Evolutionary conservation across 768 basidiomycete genomes (phyloP), one percentile per base, ranked within the genome.

Genomic region (Phallus indusiatus): DNA sequence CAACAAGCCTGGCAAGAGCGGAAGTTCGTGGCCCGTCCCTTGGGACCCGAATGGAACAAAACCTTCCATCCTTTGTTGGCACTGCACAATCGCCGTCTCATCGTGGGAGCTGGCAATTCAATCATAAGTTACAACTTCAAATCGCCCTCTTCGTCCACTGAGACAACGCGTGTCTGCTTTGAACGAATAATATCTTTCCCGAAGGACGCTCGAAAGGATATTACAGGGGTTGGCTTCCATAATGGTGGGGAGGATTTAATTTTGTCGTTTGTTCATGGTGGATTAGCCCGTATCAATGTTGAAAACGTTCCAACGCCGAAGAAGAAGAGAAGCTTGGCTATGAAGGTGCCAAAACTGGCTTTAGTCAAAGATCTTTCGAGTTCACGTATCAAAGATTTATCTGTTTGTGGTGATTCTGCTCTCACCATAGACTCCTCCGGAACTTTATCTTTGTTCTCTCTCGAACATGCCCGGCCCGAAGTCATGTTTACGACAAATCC

Each of bases 351-450:
- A 61, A 71, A 34, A 57, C 56, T 35, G 61, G 67, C 52, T 67
- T 69, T 22, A 67, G 61, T 24, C 56, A 53, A 10, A 55, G 54
- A 53, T 14, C 33, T 22, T 20, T 60, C 62, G 48, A 61, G 64
- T 37, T 49, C 47, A 4, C 61, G 53, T 5, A 60, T 60, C 47
- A 35, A 49, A 14, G 18, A 35, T 10, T 18, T 60, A 42, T 78
- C 79, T 0, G 74, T 76, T n/a, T 71, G 75, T 36, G 68, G 72
- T 11, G 65, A 72, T 53, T 66, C 70, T 49, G 64, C 84, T 18
- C 73, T 89, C 5, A 80, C 84, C 2, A 65, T 90, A 14, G 84
- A 87, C 14, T 74, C 81, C 10, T 70, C 65, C 53, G 86, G 86
- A 48, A 72, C 68, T 36, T 83, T 75, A 47, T 71, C 71, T 34